phyloP scores from a whole-genome alignment of 495 filamentous ascomycete species.

The Tuber microsphaerosporum region DNA sequence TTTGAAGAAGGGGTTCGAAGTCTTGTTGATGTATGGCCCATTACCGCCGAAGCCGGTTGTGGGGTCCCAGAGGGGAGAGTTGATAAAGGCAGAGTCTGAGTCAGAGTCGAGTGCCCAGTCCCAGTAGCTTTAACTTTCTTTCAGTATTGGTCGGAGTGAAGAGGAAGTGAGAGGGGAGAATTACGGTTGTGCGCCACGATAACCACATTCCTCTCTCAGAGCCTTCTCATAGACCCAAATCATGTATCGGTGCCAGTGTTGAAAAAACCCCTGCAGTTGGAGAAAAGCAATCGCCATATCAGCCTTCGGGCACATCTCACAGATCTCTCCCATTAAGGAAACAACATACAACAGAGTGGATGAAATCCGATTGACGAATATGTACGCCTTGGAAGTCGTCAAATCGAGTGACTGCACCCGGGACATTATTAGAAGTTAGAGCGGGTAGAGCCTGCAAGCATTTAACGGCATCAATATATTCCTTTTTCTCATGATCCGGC shows the following conservation, averaged over 20 bases:
- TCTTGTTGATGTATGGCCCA: conserved; percentile 25
- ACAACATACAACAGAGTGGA: conserved; percentile 43
- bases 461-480: conserved; percentile 58
- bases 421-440: conserved; percentile 27
- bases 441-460: conserved; percentile 51
- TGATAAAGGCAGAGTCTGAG: conserved; percentile 39
- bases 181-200: conserved; percentile 47
- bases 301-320: background rate
- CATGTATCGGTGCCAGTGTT: conserved; percentile 51
- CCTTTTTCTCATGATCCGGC: conserved; percentile 46
- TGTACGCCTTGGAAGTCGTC: conserved; percentile 67
- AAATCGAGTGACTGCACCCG: conserved; percentile 51
- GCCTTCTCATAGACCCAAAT: conserved; percentile 46
- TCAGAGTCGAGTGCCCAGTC: conserved; percentile 41
- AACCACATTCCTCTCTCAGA: conserved; percentile 47
- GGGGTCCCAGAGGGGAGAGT: conserved; percentile 39
- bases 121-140: conserved; percentile 44
- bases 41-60: conserved; percentile 42
- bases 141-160: background rate
- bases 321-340: background rate
- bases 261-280: conserved; percentile 41
- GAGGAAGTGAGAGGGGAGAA: conserved; percentile 19
- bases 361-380: conserved; percentile 47
- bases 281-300: background rate
- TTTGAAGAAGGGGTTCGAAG: conserved; percentile 2